phyloP scores from a whole-genome alignment of 805 yeast species.

The Yamadazyma tumulicola region DNA sequence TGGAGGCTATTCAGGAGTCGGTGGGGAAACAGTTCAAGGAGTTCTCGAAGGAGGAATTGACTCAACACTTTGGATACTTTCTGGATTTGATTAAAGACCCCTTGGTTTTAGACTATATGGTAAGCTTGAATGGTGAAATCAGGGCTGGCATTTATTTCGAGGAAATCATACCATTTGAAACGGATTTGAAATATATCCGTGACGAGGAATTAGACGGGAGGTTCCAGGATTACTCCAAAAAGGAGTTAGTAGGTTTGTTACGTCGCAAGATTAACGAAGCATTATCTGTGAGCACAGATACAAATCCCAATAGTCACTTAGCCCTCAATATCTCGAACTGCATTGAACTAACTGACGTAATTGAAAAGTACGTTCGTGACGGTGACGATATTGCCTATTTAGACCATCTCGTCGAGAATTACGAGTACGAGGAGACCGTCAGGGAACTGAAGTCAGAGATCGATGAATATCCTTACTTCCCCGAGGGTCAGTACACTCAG shows the following conservation, averaged over 20 bases:
- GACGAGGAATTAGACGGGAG: no score
- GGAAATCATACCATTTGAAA: no score
- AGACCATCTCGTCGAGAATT: not conserved
- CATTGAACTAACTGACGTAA: not conserved
- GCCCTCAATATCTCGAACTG: no score
- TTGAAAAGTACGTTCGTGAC: not conserved
- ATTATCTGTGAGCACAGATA: no score
- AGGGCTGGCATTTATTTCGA: no score
- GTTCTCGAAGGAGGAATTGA: constrained; percentile 10
- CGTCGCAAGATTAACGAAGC: constrained; percentile 16
- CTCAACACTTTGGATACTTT: constrained; percentile 13
- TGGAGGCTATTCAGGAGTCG: constrained; percentile 2
- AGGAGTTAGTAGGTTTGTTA: constrained; percentile 15
- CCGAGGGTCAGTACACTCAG: not conserved
- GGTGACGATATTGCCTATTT: not conserved
- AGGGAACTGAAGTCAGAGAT: no score
- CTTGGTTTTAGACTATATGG: constrained; percentile 10
- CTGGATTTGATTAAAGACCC: constrained; percentile 11
- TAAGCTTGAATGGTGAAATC: constrained; percentile 11
- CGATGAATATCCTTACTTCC: not conserved
- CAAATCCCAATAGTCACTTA: no score
- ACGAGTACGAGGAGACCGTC: not conserved
- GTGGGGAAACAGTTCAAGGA: constrained; percentile 11
- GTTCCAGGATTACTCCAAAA: not conserved
- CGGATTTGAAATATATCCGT: no score